These are phyloP conservation scores for Gymnopus androsaceus DNA, from an alignment of 1,284 basidiomycete species.

Conservation along the genomic window DNA sequence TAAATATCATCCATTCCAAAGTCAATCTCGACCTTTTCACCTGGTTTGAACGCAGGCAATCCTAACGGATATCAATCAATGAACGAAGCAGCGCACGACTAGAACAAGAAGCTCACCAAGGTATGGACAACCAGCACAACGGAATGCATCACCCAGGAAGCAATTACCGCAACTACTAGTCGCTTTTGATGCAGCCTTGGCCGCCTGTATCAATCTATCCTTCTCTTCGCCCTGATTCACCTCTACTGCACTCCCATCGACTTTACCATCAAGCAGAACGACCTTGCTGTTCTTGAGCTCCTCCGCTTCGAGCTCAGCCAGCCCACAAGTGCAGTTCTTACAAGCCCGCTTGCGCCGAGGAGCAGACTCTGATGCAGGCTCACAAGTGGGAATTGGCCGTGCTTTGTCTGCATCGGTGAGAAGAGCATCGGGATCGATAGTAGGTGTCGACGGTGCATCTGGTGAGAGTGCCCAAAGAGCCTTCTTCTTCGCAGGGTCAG, in stretches of 20 bases:
- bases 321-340: slow-evolving; percentile 91
- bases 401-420: slow-evolving; percentile 74
- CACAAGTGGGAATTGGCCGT: slow-evolving; percentile 68
- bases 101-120: slow-evolving; percentile 63
- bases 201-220: slow-evolving; percentile 63
- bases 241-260: slow-evolving; percentile 58
- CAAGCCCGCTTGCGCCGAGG: slow-evolving; percentile 86
- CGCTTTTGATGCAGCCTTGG: slow-evolving; percentile 74
- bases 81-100: slow-evolving; percentile 7
- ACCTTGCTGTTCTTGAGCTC: slow-evolving; percentile 64
- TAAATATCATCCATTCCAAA: slow-evolving; percentile 87
- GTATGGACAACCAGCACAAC: slow-evolving; percentile 95
- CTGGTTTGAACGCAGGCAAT: slow-evolving; percentile 96
- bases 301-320: slow-evolving; percentile 89
- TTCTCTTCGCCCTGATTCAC: slow-evolving; percentile 62
- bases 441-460: slow-evolving; percentile 9
- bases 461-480: slow-evolving; percentile 72
- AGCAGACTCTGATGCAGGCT: slow-evolving; percentile 52
- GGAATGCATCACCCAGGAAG: slow-evolving; percentile 96
- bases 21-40: slow-evolving; percentile 93
- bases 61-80: slow-evolving; percentile 45
- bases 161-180: slow-evolving; percentile 98
- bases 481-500: slow-evolving; percentile 69
- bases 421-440: slow-evolving; percentile 74
- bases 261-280: slow-evolving; percentile 65